A percentile compares a stretch with the other conserved stretches of the same genome.
Conservation (phyloP, 176 grass and related monocot species). For the Eragrostis nindensis region DNA sequence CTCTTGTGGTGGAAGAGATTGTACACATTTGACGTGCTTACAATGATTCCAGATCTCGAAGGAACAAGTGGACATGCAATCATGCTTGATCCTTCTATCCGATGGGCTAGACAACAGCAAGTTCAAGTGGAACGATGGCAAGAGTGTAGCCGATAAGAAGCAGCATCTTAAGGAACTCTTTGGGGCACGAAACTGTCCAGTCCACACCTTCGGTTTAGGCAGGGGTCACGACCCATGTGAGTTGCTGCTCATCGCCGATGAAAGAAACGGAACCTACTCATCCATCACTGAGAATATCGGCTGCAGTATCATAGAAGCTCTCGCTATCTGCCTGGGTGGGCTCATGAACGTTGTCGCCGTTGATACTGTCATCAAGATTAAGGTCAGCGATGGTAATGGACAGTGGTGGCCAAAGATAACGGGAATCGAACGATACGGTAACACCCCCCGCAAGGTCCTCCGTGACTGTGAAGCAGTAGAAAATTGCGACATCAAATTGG, state of each 20-base stretch:
- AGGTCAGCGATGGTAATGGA: too few species aligned
- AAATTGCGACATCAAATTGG: background rate
- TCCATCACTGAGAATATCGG: background rate
- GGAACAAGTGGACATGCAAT: background rate
- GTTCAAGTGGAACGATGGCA: background rate
- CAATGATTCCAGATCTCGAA: background rate
- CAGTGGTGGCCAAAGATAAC: background rate
- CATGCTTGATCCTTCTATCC: background rate
- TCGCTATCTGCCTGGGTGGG: background rate
- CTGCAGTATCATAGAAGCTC: background rate
- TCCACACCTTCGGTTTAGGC: background rate
- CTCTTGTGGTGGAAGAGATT: too few species aligned
- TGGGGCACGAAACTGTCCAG: background rate
- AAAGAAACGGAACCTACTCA: background rate
- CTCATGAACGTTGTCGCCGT: background rate
- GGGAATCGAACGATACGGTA: background rate
- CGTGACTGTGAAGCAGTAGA: too few species aligned
- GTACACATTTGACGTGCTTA: background rate
- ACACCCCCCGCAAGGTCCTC: too few species aligned
- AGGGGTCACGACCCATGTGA: background rate
- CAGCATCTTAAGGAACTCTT: too few species aligned
- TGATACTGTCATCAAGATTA: background rate
- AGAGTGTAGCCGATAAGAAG: background rate
- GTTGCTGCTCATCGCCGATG: background rate
- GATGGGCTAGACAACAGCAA: background rate